Conservation (phyloP, 257 asterid genomes). For the Rehmannia glutinosa region DNA sequence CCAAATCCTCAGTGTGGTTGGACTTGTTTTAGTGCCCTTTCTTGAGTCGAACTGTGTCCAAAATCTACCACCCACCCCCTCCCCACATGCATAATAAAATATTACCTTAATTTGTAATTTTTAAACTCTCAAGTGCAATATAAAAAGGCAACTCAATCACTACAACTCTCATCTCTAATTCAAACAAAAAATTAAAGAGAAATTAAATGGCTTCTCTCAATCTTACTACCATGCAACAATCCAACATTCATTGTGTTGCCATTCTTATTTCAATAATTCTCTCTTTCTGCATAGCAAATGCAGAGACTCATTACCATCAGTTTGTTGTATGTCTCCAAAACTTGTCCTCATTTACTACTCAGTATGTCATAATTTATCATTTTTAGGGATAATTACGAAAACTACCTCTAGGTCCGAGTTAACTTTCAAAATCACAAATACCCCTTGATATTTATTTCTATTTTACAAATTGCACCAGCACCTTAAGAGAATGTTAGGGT, state of each 20-base stretch:
- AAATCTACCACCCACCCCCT: too few relatives aligned
- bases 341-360: background rate
- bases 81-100: too few relatives aligned
- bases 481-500: too few relatives aligned
- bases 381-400: too few relatives aligned
- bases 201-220: slow-evolving; percentile 5
- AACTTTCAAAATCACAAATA: too few relatives aligned
- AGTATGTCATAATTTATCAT: too few relatives aligned
- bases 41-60: slow-evolving; percentile 28
- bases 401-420: too few relatives aligned
- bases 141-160: slow-evolving; percentile 13
- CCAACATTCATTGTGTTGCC: slow-evolving; percentile 14
- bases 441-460: too few relatives aligned
- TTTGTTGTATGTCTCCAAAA: slow-evolving; percentile 36
- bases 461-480: too few relatives aligned
- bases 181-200: background rate
- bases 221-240: slow-evolving; percentile 16
- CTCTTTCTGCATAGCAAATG: slow-evolving; percentile 28
- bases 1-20: slow-evolving; percentile 40
- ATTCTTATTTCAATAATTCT: slow-evolving; percentile 23
- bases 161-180: background rate
- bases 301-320: slow-evolving; percentile 47
- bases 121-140: slow-evolving; percentile 3
- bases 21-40: slow-evolving; percentile 21
- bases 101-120: too few relatives aligned